Percentiles rank a stretch among this genome's conserved stretches.
These are phyloP conservation scores for Eimeria zaria DNA, from an alignment of 169 alveolate genomes.

Conservation along the genomic window DNA sequence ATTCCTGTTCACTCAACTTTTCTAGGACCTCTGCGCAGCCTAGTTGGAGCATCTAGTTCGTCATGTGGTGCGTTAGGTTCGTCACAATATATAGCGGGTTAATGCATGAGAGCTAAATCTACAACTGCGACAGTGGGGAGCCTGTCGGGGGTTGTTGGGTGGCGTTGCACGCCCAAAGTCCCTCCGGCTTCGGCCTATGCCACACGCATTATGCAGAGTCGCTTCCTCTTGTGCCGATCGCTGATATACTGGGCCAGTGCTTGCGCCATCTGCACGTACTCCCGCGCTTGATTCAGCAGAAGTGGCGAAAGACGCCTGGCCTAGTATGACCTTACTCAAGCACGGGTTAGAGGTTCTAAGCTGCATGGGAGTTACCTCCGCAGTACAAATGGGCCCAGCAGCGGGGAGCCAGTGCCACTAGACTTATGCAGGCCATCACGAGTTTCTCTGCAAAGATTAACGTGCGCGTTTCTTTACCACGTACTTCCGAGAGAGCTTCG, in stretches of 20 bases:
- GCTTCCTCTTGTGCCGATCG: neutral
- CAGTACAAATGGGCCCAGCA: neutral
- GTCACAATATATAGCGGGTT: neutral
- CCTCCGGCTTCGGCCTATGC: neutral
- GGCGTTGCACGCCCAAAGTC: neutral
- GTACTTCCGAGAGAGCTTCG: constrained; percentile 73
- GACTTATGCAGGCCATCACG: neutral
- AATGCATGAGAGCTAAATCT: neutral
- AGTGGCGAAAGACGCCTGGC: neutral
- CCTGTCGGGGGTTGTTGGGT: neutral
- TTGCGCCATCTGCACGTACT: neutral
- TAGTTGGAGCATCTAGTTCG: neutral
- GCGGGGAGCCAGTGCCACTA: neutral
- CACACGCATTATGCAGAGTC: neutral
- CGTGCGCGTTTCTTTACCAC: constrained; percentile 41
- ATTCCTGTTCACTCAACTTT: neutral
- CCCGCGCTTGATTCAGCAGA: neutral
- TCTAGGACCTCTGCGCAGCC: neutral
- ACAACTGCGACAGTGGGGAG: neutral
- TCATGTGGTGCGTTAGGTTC: neutral
- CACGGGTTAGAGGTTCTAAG: neutral
- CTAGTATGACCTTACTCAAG: neutral
- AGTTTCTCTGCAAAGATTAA: neutral
- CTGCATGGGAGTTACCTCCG: neutral
- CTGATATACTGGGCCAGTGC: neutral